Evolutionary conservation across 108 stramenopile genomes (phyloP), one percentile per base, ranked within the genome.

Genomic region (Asterionellopsis glacialis): DNA sequence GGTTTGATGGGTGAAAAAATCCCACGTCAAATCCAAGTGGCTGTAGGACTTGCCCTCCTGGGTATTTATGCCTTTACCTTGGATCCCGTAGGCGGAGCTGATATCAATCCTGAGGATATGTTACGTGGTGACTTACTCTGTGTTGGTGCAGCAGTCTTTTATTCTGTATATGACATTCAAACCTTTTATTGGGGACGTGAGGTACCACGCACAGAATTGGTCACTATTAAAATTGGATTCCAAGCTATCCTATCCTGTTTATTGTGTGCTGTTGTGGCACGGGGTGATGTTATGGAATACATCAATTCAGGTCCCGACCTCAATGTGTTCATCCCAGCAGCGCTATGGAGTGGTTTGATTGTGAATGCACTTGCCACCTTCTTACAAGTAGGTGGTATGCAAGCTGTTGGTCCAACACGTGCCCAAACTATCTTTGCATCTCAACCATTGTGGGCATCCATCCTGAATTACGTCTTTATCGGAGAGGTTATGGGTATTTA

Each of bases 341-440:
- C 72, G 12, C 27, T 80, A 33, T 84, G 83, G 83, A 77, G 77
- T 55, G 80, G 83, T 22, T 44, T 84, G 40, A 70, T 74, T 39
- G 80, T 84, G 54, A 84, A 84, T 64, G 76, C 76, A 15, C 28
- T 84, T 24, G 83, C 83, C 27, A 76, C 83, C 11, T 77, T 80
- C 45, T 63, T 84, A 56, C 83, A 84, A 69, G 79, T 84, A 44
- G 73, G 76, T 19, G 82, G 82, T 9, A 78, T 80, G 65, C 83
- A 84, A 63, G 73, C 78, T 61, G 79, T 84, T 47, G 79, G 83
- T 44, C 77, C 83, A n/a, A 68, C 79, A 26, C 60, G 79, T 22
- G 83, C 80, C 11, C 83, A 84, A 59, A 78, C 75, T 21, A 45
- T 84, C 23, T 84, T 77, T 63, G 83, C 83, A 16, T 68, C 65